phyloP scores from a whole-genome alignment of 1,139 yeast species.

The Ogataea hybrid region DNA sequence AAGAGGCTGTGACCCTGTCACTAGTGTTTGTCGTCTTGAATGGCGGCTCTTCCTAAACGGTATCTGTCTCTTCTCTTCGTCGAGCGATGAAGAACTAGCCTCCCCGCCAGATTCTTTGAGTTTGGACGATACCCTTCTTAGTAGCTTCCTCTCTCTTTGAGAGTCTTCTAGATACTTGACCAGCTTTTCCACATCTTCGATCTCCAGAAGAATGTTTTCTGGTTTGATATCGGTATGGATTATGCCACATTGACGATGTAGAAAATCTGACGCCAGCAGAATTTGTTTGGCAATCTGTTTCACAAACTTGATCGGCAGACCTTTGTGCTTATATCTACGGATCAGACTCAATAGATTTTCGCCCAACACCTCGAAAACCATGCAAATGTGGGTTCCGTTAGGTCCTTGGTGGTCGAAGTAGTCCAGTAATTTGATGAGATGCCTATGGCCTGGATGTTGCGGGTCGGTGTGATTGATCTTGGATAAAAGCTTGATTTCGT shows the following conservation, averaged over 20 bases:
- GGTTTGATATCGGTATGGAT: conserved; percentile 92
- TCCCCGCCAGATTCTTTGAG: conserved; percentile 19
- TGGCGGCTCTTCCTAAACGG: conserved; percentile 30
- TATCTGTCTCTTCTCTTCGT: conserved; percentile 17
- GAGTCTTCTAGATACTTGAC: conserved; percentile 57
- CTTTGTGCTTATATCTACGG: conserved; percentile 62
- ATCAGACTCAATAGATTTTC: conserved; percentile 74
- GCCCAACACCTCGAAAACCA: conserved; percentile 89
- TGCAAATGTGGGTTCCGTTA: conserved; percentile 79
- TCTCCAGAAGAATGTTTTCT: conserved; percentile 80
- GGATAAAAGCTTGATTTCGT: conserved; percentile 67
- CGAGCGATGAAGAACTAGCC: conserved; percentile 11
- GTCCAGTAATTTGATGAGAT: conserved; percentile 69
- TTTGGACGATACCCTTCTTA: conserved; percentile 28
- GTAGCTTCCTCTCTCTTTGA: conserved; percentile 36
- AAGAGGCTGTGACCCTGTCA: conserved; percentile 56
- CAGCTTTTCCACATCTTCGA: conserved; percentile 72
- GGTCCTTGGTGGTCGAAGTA: conserved; percentile 77
- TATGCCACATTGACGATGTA: conserved; percentile 85
- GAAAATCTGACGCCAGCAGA: conserved; percentile 70
- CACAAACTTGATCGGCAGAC: conserved; percentile 70
- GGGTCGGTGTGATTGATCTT: conserved; percentile 47
- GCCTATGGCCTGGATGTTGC: conserved; percentile 68
- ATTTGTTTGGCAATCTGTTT: conserved; percentile 82
- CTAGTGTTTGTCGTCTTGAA: conserved; percentile 69